These are phyloP conservation scores for Claviceps cyperi DNA, from an alignment of 2,329 filamentous ascomycete species.

Conservation along the genomic window DNA sequence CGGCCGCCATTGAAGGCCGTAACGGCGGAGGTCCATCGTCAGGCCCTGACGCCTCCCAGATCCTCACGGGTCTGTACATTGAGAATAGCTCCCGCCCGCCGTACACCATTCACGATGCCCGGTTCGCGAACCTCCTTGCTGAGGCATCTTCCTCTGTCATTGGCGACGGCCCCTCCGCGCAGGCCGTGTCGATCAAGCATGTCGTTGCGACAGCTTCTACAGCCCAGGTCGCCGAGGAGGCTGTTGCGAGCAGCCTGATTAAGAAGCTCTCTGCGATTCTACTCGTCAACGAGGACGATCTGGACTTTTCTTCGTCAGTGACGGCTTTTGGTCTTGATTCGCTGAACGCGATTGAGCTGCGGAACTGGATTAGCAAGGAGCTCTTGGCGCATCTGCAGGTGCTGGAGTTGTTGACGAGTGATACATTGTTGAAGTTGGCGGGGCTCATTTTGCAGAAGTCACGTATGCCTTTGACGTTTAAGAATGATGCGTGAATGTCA, in stretches of 20 bases:
- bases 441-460: constrained; percentile 14
- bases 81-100: constrained; percentile 27
- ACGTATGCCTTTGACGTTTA: constrained; percentile 9
- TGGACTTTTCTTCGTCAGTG: constrained; percentile 9
- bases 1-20: constrained; percentile 29
- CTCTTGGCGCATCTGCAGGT: constrained; percentile 31
- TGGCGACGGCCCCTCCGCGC: constrained; percentile 1
- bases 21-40: constrained; percentile 16
- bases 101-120: constrained; percentile 27
- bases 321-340: constrained; percentile 26
- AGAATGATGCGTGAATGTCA: not conserved
- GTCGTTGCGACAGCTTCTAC: not conserved
- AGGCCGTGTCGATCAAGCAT: constrained; percentile 9
- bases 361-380: constrained; percentile 35
- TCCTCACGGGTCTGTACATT: constrained; percentile 39
- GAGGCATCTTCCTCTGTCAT: not conserved
- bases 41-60: constrained; percentile 22
- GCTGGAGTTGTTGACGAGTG: constrained; percentile 38
- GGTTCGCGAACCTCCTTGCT: constrained; percentile 2
- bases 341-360: constrained; percentile 33
- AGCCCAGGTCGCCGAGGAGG: constrained; percentile 9
- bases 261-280: constrained; percentile 22
- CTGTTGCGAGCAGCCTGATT: constrained; percentile 10
- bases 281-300: constrained; percentile 9
- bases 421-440: constrained; percentile 18